Base-by-base conservation (phyloP, 176 grass and related monocot genomes). In the Triticum monococcum region DNA sequence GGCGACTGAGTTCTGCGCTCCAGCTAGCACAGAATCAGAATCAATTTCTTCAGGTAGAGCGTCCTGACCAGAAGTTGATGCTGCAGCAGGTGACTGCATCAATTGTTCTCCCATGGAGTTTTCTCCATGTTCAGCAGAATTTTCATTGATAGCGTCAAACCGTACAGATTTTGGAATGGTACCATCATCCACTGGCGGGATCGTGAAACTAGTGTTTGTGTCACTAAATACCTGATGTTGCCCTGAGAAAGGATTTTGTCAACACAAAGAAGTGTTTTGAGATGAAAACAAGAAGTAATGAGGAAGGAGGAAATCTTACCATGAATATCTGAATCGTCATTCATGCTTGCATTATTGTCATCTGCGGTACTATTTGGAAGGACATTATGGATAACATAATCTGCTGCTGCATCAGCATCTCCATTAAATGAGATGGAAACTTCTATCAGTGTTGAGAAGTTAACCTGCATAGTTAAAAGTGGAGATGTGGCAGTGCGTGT, bases 351-450 rank as follows among this genome's bases (percentile, higher is more conserved):
- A 83, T 25, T 11, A 43, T 40, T 67, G 8, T 40, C 35, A 12
- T 75, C 57, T 35, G 9, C 28, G 9, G 20, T 37, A 65, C 67
- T 68, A 68, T 73, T 87, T 22, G 80, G 80, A 12, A 84, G 26
- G 3, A 87, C 33, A 79, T 80, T 80, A 36, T 50, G 35, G 14
- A 87, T 35, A 67, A 91, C n/a, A 45, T 87, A 80, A 8, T 87
- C 81, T 0, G 68, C 89, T 9, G 89, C 80, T 0, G 33, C 45
- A 24, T 87, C 89, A 31, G 87, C 36, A 8, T 91, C 85, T 24
- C 79, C 67, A 26, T 68, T 83, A 25, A 80, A 91, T 35, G 82
- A n/a, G 5, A 87, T 84, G 50, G 85, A 83, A 68, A 84, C 81
- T n/a, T 87, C 68, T 68, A 79, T 75, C 60, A 91, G 16, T 9